These are phyloP conservation scores for Rhododendron kiyosumense DNA, from an alignment of 148 eudicot genomes.

Conservation along the genomic window DNA sequence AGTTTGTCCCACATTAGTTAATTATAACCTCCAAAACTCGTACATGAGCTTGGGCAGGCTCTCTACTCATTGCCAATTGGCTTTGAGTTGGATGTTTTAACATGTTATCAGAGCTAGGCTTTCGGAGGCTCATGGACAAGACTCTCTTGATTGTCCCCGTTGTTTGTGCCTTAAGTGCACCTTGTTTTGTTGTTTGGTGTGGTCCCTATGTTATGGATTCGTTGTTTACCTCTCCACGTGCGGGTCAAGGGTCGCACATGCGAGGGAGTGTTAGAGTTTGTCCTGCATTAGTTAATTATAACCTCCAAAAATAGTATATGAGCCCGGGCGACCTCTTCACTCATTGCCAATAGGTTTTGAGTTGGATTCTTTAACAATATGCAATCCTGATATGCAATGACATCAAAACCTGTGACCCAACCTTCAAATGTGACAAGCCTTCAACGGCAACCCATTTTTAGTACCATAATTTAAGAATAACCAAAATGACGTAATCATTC, in stretches of 20 bases:
- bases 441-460: background rate
- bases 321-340: background rate
- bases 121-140: background rate
- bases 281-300: too few relatives aligned
- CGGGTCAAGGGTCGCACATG: background rate
- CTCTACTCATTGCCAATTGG: too few relatives aligned
- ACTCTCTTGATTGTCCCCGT: background rate
- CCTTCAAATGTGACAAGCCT: background rate
- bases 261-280: background rate
- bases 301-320: background rate
- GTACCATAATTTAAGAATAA: too few relatives aligned
- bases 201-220: background rate
- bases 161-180: background rate
- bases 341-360: background rate
- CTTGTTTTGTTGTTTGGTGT: background rate
- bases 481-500: too few relatives aligned
- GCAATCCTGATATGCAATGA: background rate
- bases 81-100: too few relatives aligned
- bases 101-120: too few relatives aligned
- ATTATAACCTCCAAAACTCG: background rate
- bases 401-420: background rate
- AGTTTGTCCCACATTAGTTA: background rate
- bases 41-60: background rate
- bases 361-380: background rate
- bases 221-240: background rate